Conservation (phyloP, 208 protist genomes). For the Chromosphaera perkinsii region DNA sequence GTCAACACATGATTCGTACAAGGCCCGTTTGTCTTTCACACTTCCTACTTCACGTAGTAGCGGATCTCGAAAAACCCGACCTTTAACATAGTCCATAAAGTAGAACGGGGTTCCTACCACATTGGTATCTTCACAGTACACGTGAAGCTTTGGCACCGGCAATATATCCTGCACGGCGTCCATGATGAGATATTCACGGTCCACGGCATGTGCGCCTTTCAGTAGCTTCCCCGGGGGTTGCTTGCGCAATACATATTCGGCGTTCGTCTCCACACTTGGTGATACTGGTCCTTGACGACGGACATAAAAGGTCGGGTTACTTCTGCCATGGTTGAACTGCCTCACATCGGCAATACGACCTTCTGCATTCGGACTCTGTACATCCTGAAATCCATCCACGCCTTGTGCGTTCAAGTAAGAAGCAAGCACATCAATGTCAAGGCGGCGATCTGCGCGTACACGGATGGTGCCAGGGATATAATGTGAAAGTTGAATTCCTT, state of each 20-base stretch:
- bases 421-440: background rate
- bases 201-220: slow-evolving; percentile 62
- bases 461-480: slow-evolving; percentile 6
- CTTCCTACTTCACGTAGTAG: slow-evolving; percentile 23
- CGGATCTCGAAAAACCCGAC: slow-evolving; percentile 48
- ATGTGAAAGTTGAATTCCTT: slow-evolving; percentile 3
- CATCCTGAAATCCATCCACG: no score
- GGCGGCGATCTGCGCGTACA: background rate
- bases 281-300: background rate
- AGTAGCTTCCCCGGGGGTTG: slow-evolving; percentile 31
- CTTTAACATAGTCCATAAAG: slow-evolving; percentile 47
- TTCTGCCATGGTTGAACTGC: slow-evolving; percentile 16
- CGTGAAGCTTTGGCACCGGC: slow-evolving; percentile 50
- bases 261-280: background rate
- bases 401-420: background rate
- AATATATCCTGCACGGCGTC: slow-evolving; percentile 23
- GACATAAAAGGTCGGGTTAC: slow-evolving; percentile 32
- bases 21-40: no score
- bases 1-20: no score
- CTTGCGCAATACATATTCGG: slow-evolving; percentile 25
- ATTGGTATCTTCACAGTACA: slow-evolving; percentile 54
- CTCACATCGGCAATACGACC: background rate
- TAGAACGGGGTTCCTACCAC: slow-evolving; percentile 70
- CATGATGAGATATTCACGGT: slow-evolving; percentile 57
- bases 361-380: background rate